Conservation (phyloP, 1,139 yeast genomes). For the Taphrina wiesneri region DNA sequence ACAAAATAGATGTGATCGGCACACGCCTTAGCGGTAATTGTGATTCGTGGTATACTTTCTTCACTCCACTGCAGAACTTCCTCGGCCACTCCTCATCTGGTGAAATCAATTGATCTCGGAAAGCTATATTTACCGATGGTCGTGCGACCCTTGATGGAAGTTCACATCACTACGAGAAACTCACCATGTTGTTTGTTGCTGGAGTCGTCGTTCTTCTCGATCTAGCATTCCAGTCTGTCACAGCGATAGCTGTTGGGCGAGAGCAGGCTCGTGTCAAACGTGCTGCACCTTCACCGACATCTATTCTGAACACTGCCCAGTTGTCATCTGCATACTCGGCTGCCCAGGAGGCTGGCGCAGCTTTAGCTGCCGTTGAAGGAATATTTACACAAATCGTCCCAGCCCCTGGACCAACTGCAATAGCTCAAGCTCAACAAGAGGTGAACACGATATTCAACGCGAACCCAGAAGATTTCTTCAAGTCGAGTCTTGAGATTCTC, state of each 20-base stretch:
- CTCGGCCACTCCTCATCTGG: background rate
- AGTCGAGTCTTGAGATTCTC: background rate
- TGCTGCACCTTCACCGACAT: background rate
- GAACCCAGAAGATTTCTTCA: background rate
- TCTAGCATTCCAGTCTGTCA: background rate
- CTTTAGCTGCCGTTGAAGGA: background rate
- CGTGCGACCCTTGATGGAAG: background rate
- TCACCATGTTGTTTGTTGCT: background rate
- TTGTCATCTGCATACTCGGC: background rate
- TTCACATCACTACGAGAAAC: background rate
- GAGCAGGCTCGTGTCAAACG: background rate
- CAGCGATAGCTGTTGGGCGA: background rate
- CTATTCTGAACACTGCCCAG: background rate
- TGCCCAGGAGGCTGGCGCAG: background rate
- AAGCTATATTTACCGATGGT: background rate
- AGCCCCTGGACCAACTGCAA: background rate
- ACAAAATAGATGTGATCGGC: background rate
- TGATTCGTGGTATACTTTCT: background rate
- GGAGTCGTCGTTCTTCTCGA: background rate
- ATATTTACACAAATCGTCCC: background rate
- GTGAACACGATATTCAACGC: background rate
- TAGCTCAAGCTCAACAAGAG: conserved; percentile 8
- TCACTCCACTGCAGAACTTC: background rate
- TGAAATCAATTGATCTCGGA: background rate
- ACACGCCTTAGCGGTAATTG: background rate